These are phyloP conservation scores for Colletotrichum sp. DNA, from an alignment of 2,329 filamentous ascomycete species.

Conservation along the genomic window DNA sequence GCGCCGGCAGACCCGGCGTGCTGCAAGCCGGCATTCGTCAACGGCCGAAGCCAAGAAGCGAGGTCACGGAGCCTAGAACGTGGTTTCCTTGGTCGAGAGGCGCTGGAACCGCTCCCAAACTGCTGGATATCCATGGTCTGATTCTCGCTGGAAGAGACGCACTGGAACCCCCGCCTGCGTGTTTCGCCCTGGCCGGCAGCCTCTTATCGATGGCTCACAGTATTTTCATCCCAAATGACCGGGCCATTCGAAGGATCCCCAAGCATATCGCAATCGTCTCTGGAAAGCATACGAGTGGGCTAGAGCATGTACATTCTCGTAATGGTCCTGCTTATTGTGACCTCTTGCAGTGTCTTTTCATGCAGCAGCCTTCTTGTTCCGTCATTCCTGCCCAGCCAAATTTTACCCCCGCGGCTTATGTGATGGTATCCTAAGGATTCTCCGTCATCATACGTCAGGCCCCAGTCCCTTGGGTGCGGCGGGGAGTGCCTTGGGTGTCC, in stretches of 20 bases:
- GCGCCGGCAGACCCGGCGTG: conserved; percentile 18
- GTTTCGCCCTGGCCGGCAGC: background rate
- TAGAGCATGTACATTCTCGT: background rate
- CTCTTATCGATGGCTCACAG: background rate
- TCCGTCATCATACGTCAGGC: conserved; percentile 23
- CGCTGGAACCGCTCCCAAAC: conserved; percentile 12
- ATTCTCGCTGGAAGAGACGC: background rate
- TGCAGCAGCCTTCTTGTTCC: background rate
- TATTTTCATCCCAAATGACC: background rate
- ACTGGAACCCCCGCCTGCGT: background rate
- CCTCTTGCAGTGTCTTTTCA: background rate
- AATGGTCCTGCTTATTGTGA: background rate
- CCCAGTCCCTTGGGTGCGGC: conserved; percentile 14
- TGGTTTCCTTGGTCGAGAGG: conserved; percentile 1
- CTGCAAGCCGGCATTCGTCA: conserved; percentile 20
- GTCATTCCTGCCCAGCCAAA: background rate
- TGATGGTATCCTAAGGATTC: conserved; percentile 4
- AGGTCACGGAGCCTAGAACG: conserved; percentile 16
- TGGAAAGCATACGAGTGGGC: background rate
- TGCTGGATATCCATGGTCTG: conserved; percentile 1
- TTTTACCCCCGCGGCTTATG: conserved; percentile 8
- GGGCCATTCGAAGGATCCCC: background rate
- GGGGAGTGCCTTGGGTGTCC: background rate
- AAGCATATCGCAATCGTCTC: background rate
- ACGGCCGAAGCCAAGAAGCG: background rate